These are phyloP conservation scores for Globisporangium perplexum DNA, from an alignment of 352 stramenopile species.

Conservation along the genomic window DNA sequence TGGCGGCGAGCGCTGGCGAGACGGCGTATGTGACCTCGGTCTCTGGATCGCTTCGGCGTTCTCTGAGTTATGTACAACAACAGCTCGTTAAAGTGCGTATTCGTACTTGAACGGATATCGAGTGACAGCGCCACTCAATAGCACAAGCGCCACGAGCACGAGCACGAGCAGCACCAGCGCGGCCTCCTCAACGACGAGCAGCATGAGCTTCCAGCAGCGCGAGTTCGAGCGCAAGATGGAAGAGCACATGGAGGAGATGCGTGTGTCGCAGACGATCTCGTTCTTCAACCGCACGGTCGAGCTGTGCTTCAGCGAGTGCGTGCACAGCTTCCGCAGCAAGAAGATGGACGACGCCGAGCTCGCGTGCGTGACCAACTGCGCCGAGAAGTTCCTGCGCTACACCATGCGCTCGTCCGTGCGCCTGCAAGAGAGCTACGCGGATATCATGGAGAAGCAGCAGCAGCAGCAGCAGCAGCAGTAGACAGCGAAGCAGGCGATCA, in stretches of 20 bases:
- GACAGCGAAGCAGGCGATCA: background rate
- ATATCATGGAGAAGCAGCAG: slow-evolving; percentile 85
- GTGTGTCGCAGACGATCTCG: slow-evolving; percentile 84
- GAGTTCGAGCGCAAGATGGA: slow-evolving; percentile 89
- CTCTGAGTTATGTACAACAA: background rate
- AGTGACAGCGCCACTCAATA: background rate
- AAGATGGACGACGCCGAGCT: slow-evolving; percentile 88
- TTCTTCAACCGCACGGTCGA: slow-evolving; percentile 90
- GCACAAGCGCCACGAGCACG: too few relatives aligned
- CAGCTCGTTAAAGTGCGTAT: too few relatives aligned
- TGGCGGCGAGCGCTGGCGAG: too few relatives aligned
- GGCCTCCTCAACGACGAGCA: slow-evolving; percentile 3
- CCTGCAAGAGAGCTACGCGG: slow-evolving; percentile 84
- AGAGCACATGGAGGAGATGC: slow-evolving; percentile 89
- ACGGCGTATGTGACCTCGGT: too few relatives aligned
- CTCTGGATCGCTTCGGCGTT: too few relatives aligned
- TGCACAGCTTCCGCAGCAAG: slow-evolving; percentile 90
- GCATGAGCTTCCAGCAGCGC: slow-evolving; percentile 57
- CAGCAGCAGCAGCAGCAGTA: slow-evolving; percentile 30
- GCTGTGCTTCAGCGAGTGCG: slow-evolving; percentile 86
- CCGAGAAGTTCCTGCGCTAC: slow-evolving; percentile 89
- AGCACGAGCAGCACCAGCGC: background rate
- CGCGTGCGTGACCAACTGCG: slow-evolving; percentile 85
- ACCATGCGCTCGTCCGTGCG: slow-evolving; percentile 88
- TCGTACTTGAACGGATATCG: too few relatives aligned